Evolutionary conservation across 768 basidiomycete genomes (phyloP).

Genomic region (Albatrellus ellisii): DNA sequence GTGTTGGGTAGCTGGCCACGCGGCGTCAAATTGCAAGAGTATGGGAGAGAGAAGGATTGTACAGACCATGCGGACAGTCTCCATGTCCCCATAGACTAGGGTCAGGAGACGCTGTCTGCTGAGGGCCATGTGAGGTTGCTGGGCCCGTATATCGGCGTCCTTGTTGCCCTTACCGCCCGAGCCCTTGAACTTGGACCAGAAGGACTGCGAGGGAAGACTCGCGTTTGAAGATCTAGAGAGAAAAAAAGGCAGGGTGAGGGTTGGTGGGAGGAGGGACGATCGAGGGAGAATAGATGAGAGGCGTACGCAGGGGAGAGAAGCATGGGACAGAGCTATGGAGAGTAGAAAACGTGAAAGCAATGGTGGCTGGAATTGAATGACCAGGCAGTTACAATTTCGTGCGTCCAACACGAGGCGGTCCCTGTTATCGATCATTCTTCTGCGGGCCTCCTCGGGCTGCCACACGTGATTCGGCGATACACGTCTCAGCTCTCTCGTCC

Average conservation of each 20-base stretch:
- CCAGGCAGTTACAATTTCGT: slow-evolving; percentile 1
- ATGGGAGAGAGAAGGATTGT: not conserved
- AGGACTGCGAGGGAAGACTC: slow-evolving; percentile 36
- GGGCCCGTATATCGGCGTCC: slow-evolving; percentile 45
- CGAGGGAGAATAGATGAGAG: too few relatives aligned
- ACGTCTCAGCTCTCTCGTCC: not conserved
- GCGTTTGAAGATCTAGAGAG: slow-evolving; percentile 48
- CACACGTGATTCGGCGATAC: not conserved
- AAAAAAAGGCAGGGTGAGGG: slow-evolving; percentile 22
- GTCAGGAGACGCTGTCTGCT: slow-evolving; percentile 68
- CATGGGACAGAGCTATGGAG: slow-evolving; percentile 29
- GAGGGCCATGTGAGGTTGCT: slow-evolving; percentile 48
- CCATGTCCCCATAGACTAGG: slow-evolving; percentile 74
- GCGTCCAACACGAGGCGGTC: slow-evolving; percentile 10
- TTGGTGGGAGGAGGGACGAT: slow-evolving; percentile 16
- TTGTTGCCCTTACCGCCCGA: slow-evolving; percentile 28
- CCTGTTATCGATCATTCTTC: slow-evolving; percentile 2
- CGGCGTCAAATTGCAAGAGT: slow-evolving; percentile 1
- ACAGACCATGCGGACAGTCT: slow-evolving; percentile 64
- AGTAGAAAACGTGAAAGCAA: not conserved
- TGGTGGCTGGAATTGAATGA: slow-evolving; percentile 4
- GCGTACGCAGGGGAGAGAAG: slow-evolving; percentile 73
- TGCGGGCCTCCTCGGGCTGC: not conserved
- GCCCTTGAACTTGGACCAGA: slow-evolving; percentile 55
- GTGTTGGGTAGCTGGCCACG: slow-evolving; percentile 47